A percentile compares a stretch with the other conserved stretches of the same genome.
Conservation (phyloP, 2,329 filamentous ascomycete genomes). For the Arthrobotrys musiformis region DNA sequence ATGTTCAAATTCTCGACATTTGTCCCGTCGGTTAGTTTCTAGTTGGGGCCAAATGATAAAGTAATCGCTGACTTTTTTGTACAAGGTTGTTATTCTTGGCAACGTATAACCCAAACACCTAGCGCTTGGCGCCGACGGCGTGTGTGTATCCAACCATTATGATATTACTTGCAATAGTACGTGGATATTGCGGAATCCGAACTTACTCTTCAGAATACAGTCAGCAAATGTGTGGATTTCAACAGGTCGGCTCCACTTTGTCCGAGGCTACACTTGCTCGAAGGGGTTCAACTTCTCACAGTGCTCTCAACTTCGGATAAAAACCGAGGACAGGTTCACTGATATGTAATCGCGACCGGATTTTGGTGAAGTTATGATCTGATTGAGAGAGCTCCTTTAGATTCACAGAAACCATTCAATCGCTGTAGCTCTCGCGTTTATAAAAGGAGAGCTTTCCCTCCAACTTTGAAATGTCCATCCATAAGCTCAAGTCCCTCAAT, state of each 20-base stretch:
- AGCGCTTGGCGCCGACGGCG: not conserved
- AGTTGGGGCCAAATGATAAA: not conserved
- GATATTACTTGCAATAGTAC: not conserved
- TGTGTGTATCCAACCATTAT: conserved; percentile 3
- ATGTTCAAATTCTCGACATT: not conserved
- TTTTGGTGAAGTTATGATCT: not conserved
- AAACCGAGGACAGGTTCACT: not conserved
- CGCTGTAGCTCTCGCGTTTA: not conserved
- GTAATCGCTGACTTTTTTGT: conserved; percentile 11
- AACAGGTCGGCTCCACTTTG: not conserved
- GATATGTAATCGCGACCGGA: not conserved
- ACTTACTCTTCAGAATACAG: not conserved
- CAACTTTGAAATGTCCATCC: not conserved
- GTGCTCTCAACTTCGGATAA: not conserved
- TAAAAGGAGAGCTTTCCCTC: conserved; percentile 16
- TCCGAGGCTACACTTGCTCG: no score
- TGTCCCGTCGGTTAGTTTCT: not conserved
- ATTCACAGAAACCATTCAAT: not conserved
- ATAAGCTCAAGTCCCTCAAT: not conserved
- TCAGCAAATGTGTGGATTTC: not conserved
- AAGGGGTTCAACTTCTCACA: no score
- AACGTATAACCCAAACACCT: not conserved
- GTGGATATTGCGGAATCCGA: not conserved
- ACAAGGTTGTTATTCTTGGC: not conserved
- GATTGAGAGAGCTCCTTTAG: not conserved